Conservation (phyloP, 2,329 filamentous ascomycete species). For the Talaromyces sp. region DNA sequence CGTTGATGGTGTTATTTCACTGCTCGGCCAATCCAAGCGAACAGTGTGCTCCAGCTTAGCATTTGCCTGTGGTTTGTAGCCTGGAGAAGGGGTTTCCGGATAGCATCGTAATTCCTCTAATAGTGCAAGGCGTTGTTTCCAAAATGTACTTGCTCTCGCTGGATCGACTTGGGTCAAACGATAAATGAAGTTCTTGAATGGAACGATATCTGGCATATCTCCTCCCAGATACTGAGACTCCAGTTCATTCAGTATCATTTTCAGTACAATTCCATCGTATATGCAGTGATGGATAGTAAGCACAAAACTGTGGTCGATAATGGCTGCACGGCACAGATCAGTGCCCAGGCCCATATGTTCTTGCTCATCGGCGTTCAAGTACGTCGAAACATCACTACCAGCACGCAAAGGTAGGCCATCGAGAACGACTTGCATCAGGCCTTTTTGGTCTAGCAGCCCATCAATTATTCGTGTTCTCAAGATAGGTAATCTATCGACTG, state of each 20-base stretch:
- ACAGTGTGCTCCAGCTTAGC: constrained; percentile 2
- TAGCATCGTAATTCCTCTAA: neutral
- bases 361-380: neutral
- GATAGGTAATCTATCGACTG: neutral
- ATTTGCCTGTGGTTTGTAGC: neutral
- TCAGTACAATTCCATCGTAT: constrained; percentile 16
- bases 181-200: constrained; percentile 8
- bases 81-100: neutral
- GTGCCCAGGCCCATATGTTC: constrained; percentile 6
- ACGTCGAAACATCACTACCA: neutral
- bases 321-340: neutral
- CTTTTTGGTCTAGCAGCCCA: neutral
- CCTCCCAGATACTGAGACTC: neutral
- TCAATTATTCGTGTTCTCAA: constrained; percentile 15
- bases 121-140: neutral
- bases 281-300: constrained; percentile 16
- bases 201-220: neutral
- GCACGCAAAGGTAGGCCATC: neutral
- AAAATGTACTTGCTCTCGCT: neutral
- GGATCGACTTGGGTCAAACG: neutral
- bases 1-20: constrained; percentile 23
- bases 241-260: constrained; percentile 20
- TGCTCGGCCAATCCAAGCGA: neutral
- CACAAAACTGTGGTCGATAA: constrained; percentile 5
- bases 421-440: neutral